Evolutionary conservation across 805 yeast species (phyloP), one percentile per base, ranked within the genome.

Genomic region (Candida pseudoglaebosa): DNA sequence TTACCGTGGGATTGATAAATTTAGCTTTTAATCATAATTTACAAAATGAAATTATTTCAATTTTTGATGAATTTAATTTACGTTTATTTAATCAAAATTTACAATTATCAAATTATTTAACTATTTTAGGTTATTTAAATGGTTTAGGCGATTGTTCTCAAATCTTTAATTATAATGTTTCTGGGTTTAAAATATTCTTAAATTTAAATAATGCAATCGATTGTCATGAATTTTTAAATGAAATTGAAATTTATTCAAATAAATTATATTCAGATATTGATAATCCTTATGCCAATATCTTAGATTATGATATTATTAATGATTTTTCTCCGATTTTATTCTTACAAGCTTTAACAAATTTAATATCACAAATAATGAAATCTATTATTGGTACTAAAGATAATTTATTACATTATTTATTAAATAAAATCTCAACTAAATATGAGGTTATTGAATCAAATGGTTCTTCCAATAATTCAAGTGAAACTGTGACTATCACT

Each of bases 151-250:
- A 44, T 6, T 47, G 54, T 14, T 51, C 73, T 5, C 40, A 43
- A 7, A 39, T 69, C 19, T 56, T 68, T 38, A 45, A 49, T 18
- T 24, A 32, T 6, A 45, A 56, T 3, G 42, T 52, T 4, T 39
- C 46, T 6, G 46, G 65, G 0, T 58, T 64, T 52, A 53, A 57
- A 29, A 38, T 67, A 4, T 65, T 67, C 42, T 34, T 46, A 17
- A 50, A 54, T 20, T 55, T 68, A 43, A 70, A 67, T 43, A 45
- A 61, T 13, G 57, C 57, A 42, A 53, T 68, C 35, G 71, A 66
- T 42, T 63, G 60, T 43, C 53, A 54, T 36, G 70, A 64, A 19
- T 69, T 68, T 38, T 55, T 68, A 45, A 55, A 53, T 39, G 63
- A 58, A 7, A 51, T 65, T 5, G 72, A 68, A 47, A 32, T 42